Evolutionary conservation across 2,329 filamentous ascomycete genomes (phyloP), one percentile per base, ranked within the genome.

Genomic region (Monosporascus ibericus): DNA sequence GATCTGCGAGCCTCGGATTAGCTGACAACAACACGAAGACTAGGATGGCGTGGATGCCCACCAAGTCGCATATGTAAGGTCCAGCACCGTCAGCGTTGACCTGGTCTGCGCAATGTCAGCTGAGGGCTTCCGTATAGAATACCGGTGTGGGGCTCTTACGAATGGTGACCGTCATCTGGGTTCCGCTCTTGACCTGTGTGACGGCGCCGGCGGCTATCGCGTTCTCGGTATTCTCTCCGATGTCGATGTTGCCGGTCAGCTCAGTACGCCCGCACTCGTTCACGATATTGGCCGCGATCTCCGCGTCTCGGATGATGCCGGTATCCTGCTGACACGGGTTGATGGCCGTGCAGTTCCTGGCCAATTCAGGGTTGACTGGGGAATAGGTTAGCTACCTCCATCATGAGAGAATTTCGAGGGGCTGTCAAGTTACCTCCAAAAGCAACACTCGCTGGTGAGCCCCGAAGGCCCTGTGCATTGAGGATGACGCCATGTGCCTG

Each of bases 251-350:
- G 46, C 84, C 84, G 50, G 71, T 61, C 47, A 80, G 64, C 64
- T 85, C 74, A 8, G 83, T 87, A 55, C 83, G 76, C 44, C 84
- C 84, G 62, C 84, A 87, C 53, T 79, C 74, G 59, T 81, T 82
- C 48, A 81, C 80, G 7, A 77, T 64, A 60, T 80, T 80, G 50
- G 71, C 68, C 6, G 58, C 55, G 59, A 81, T 76, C 70, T 82
- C 74, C 17, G 75, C 76, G 53, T 83, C 79, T 49, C 77, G 75
- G 67, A 87, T 86, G 62, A 85, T 76, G 50, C 81, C 85, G 11
- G 81, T 74, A 53, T 87, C 84, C 57, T 82, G 79, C 62, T 87
- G 82, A 72, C 84, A 86, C 20, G 84, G 83, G 65, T 75, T 82
- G 70, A 85, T 82, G 51, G 72, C 71, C 17, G 81, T 84, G 66